Base-by-base conservation (phyloP, 2,329 filamentous ascomycete species). In the Phoma sp. region DNA sequence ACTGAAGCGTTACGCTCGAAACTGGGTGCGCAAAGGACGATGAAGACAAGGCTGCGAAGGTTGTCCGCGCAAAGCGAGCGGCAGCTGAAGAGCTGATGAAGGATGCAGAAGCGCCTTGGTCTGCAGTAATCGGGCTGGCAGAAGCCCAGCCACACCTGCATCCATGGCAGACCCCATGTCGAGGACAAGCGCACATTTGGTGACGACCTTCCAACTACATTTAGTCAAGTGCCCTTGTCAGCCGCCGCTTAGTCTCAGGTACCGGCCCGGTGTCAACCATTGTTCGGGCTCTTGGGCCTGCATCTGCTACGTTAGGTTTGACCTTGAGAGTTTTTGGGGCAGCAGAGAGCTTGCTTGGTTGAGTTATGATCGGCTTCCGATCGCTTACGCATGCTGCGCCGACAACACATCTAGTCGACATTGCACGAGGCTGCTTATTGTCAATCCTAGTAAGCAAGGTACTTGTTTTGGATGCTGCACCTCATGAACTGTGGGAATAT, bases 91-190 rank as follows among this genome's bases (percentile, higher is more conserved):
- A 50, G 44, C 49, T 58, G 51, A 63, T 47, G 47, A 57, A 58
- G 45, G 43, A 52, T 25, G 47, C 60, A 53, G 57, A 55, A 52
- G 57, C 58, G 60, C 56, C 55, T 59, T 52, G 57, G 53, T 50
- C 45, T 56, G 52, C 49, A 58, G 43, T 59, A 49, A 44, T 58
- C 55, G 64, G 65, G 65, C 61, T 60, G 62, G 51, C 57, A 49
- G 55, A 36, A 47, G 57, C 68, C 69, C 64, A 70, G 68, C 67
- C 67, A 67, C 68, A 69, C 56, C 47, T 54, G 52, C 46, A 50
- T 41, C 47, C 52, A 55, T 60, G 52, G 57, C 50, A 46, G 60
- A 53, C 59, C 62, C 65, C 66, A 65, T 66, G 63, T 66, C 59
- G 29, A 57, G 37, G 55, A 52, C 47, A 54, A 59, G 50, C 43